phyloP scores from a whole-genome alignment of 2,329 filamentous ascomycete genomes.

The Talaromyces atroroseus region DNA sequence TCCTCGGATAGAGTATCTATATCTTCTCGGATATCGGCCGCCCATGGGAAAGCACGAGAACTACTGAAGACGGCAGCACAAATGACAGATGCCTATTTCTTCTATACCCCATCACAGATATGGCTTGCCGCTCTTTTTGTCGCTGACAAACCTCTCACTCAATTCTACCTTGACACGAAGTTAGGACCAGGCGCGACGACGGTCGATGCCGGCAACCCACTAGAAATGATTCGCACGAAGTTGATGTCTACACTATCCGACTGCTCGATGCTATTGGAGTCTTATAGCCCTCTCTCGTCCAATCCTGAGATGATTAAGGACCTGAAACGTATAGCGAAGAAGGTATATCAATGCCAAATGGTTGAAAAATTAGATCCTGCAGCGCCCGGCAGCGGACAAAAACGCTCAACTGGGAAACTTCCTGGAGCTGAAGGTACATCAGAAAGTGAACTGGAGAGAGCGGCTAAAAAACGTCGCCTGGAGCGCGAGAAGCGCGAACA shows the following conservation, averaged over 20 bases:
- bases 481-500: slow-evolving; percentile 23
- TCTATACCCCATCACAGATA: slow-evolving; percentile 91
- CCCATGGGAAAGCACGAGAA: slow-evolving; percentile 67
- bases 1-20: slow-evolving; percentile 22
- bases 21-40: slow-evolving; percentile 50
- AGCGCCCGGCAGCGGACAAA: slow-evolving; percentile 32
- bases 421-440: slow-evolving; percentile 24
- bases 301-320: slow-evolving; percentile 39
- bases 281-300: slow-evolving; percentile 33
- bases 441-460: slow-evolving; percentile 32
- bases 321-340: slow-evolving; percentile 44
- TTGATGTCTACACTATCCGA: slow-evolving; percentile 32
- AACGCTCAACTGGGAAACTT: slow-evolving; percentile 33
- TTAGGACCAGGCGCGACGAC: slow-evolving; percentile 23
- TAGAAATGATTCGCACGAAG: slow-evolving; percentile 32
- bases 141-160: slow-evolving; percentile 54
- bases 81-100: slow-evolving; percentile 93
- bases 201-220: slow-evolving; percentile 17
- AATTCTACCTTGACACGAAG: slow-evolving; percentile 43
- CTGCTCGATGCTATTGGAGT: slow-evolving; percentile 36
- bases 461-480: slow-evolving; percentile 37
- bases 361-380: slow-evolving; percentile 42
- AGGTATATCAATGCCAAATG: slow-evolving; percentile 45
- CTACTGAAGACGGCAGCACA: slow-evolving; percentile 74
- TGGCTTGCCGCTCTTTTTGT: slow-evolving; percentile 76